These are phyloP conservation scores for Pleurotus salmoneostramineus DNA, from an alignment of 768 basidiomycete species.

Conservation along the genomic window DNA sequence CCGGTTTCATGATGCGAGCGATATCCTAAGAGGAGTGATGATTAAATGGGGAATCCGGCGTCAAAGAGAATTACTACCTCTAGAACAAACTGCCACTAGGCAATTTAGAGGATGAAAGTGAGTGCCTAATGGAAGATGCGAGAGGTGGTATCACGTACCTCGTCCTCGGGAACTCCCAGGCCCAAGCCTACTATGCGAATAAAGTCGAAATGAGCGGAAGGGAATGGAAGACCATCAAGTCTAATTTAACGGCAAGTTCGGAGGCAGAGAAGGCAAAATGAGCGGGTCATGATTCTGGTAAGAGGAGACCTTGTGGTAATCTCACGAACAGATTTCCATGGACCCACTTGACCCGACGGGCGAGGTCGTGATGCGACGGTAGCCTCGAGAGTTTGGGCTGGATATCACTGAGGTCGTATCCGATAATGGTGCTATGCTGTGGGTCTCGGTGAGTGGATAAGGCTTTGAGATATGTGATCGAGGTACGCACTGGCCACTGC, in stretches of 20 bases:
- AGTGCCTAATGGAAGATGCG: constrained; percentile 1
- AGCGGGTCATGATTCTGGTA: neutral
- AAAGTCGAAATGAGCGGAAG: constrained; percentile 54
- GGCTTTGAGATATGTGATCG: too few relatives aligned
- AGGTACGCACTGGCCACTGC: constrained; percentile 52
- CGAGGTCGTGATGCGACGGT: constrained; percentile 31
- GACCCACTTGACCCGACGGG: constrained; percentile 57
- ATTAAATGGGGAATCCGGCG: constrained; percentile 13
- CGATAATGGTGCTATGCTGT: constrained; percentile 51
- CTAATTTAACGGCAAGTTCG: constrained; percentile 26
- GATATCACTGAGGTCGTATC: constrained; percentile 51
- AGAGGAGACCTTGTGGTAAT: neutral
- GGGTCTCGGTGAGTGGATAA: too few relatives aligned
- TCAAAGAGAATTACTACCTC: constrained; percentile 39
- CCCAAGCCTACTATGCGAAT: constrained; percentile 63
- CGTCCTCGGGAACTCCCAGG: constrained; percentile 68
- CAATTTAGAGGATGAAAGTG: constrained; percentile 9
- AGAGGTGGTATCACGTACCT: constrained; percentile 29
- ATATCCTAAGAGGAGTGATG: constrained; percentile 47
- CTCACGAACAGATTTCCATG: constrained; percentile 59
- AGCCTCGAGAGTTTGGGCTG: constrained; percentile 47
- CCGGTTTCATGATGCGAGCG: constrained; percentile 58
- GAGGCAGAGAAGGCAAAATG: constrained; percentile 1
- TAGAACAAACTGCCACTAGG: constrained; percentile 61
- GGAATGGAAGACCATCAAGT: constrained; percentile 62